phyloP scores from a whole-genome alignment of 1,284 basidiomycete genomes.

The Tylopilus sp. region DNA sequence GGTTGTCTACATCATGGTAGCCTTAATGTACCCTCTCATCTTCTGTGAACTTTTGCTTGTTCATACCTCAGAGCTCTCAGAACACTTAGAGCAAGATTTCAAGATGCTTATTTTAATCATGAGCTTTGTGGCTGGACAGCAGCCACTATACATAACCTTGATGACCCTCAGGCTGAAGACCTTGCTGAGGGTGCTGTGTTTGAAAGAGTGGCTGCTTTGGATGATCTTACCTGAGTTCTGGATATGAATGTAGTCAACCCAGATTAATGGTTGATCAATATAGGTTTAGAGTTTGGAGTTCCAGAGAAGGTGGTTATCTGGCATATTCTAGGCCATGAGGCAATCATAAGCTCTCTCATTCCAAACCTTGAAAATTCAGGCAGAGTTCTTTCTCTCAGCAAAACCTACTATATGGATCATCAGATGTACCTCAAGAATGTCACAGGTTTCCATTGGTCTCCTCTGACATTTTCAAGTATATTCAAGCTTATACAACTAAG shows the following conservation, averaged over 20 bases:
- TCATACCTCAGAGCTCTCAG: too few relatives aligned
- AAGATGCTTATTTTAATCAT: constrained; percentile 24
- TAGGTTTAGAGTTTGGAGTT: not conserved
- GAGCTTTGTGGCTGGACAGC: constrained; percentile 23
- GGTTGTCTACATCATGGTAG: not conserved
- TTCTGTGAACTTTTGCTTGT: not conserved
- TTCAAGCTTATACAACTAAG: constrained; percentile 28
- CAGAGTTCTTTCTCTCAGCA: not conserved
- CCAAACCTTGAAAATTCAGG: not conserved
- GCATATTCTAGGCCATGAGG: not conserved
- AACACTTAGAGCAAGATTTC: constrained; percentile 2
- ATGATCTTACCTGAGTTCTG: not conserved
- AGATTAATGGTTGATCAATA: not conserved
- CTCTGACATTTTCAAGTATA: constrained; percentile 1
- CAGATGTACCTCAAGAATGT: constrained; percentile 21
- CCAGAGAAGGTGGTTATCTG: not conserved
- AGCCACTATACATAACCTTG: constrained; percentile 8
- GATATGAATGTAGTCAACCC: not conserved
- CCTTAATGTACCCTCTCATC: not conserved
- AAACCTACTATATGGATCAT: not conserved
- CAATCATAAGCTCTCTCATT: not conserved
- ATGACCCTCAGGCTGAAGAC: not conserved
- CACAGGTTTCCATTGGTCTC: constrained; percentile 10
- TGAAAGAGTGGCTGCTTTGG: not conserved
- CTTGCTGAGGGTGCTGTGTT: not conserved